Base-by-base conservation (phyloP, 2,329 filamentous ascomycete genomes). In the Clarireedia homoeocarpa region DNA sequence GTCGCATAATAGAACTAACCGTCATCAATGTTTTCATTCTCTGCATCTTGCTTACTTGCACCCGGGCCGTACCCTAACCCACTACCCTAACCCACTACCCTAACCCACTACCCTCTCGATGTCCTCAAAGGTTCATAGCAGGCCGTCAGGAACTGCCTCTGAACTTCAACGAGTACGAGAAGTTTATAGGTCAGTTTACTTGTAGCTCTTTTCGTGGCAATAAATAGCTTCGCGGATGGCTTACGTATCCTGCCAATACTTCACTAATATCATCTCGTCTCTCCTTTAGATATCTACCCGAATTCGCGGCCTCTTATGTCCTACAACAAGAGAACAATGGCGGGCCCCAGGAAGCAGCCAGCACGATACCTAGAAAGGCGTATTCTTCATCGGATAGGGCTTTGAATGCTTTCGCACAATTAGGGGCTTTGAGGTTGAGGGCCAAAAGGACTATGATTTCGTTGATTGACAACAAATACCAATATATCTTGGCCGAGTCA, bases 361-460 rank as follows among this genome's bases (percentile, higher is more conserved):
- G 1, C 7, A 1, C 39, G 9, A 42, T 17, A 17, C 15, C 15
- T 6, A 20, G 7, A 3, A 54, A 49, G 45, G 44, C 51, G 12
- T 40, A 39, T 17, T 60, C 60, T 24, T 74, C 66, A 71, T 74
- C 14, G 68, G 71, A 74, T 62, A 73, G 73, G 2, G 72, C 71
- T 26, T 70, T 78, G 17, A 70, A 71, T 12, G 71, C 73, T 2
- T 71, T 74, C 53, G 68, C 77, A 1, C 78, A 81, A 64, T 69
- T 81, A 15, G 74, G 72, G 10, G 72, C 77, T 0, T 67, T 80
- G 10, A 71, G 76, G 0, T 66, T 81, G 48, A 67, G 71, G 23
- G 72, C 72, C 23, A 73, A 74, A 56, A 71, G 77, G 23, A 72
- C 69, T 46, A 72, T 80, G 60, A 71, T 80, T 23, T 76, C 74